phyloP scores from a whole-genome alignment of 1,284 basidiomycete species.

The Cutaneotrichosporon sp. region DNA sequence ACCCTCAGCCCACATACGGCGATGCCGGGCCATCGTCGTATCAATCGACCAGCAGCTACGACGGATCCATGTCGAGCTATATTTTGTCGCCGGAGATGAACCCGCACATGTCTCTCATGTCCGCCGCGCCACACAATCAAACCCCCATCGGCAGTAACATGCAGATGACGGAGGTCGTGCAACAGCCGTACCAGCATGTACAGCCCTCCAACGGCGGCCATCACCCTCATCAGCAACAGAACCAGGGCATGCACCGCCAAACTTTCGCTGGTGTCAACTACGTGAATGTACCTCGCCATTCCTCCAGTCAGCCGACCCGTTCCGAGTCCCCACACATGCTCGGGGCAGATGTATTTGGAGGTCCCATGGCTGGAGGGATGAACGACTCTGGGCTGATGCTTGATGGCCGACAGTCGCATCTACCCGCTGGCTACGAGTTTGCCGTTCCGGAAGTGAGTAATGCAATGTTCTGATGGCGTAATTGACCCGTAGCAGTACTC shows the following conservation, averaged over 20 bases:
- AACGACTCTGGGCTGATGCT: neutral
- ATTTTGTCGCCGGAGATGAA: slow-evolving; percentile 14
- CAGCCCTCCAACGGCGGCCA: slow-evolving; percentile 2
- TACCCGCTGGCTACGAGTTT: slow-evolving; percentile 7
- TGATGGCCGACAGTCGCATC: neutral
- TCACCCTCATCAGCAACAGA: neutral
- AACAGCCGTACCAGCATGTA: slow-evolving; percentile 1
- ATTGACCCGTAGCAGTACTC: neutral
- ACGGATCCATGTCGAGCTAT: neutral
- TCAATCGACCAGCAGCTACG: neutral
- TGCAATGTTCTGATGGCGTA: neutral
- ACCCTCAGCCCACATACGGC: neutral
- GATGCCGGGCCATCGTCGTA: neutral
- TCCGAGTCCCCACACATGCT: slow-evolving; percentile 33
- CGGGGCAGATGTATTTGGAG: slow-evolving; percentile 32
- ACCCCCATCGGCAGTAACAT: neutral
- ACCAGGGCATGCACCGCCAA: neutral
- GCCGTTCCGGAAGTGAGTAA: neutral
- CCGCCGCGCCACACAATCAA: neutral
- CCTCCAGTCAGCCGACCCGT: slow-evolving; percentile 21
- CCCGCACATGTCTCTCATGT: slow-evolving; percentile 6
- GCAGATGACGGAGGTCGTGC: neutral
- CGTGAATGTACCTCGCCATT: slow-evolving; percentile 23
- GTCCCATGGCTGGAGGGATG: neutral
- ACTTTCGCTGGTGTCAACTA: slow-evolving; percentile 7